Conservation (phyloP, 2,329 filamentous ascomycete genomes). For the Trichoderma lentiforme region DNA sequence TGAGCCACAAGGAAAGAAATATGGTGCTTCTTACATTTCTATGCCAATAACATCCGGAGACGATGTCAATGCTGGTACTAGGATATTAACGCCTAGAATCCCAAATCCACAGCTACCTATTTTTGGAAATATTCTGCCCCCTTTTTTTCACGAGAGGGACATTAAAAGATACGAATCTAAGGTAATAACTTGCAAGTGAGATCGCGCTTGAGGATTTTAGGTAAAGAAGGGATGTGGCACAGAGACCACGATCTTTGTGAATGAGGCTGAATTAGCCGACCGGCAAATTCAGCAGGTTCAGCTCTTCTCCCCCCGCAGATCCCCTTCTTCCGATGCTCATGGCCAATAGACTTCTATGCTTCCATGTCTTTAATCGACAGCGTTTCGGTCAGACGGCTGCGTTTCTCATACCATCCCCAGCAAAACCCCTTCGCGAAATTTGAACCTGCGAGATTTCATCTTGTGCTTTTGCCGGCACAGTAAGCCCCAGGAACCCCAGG, state of each 20-base stretch:
- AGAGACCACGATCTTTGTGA: not conserved
- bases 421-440: not conserved
- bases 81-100: not conserved
- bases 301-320: not conserved
- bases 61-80: accelerated
- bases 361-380: not conserved
- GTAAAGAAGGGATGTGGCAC: no score
- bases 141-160: not conserved
- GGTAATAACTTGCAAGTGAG: no score
- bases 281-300: not conserved
- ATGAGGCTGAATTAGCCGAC: not conserved
- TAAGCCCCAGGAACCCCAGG: not conserved
- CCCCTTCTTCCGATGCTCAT: not conserved
- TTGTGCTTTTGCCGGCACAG: not conserved
- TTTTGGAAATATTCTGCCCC: not conserved
- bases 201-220: no score
- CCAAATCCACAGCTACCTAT: not conserved
- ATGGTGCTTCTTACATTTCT: not conserved
- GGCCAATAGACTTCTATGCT: not conserved
- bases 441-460: not conserved
- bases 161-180: not conserved
- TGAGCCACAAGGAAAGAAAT: not conserved
- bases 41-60: not conserved
- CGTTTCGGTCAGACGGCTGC: not conserved
- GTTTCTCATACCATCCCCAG: not conserved